Base-by-base conservation (phyloP, 805 yeast genomes). In the Saitoella complicata region DNA sequence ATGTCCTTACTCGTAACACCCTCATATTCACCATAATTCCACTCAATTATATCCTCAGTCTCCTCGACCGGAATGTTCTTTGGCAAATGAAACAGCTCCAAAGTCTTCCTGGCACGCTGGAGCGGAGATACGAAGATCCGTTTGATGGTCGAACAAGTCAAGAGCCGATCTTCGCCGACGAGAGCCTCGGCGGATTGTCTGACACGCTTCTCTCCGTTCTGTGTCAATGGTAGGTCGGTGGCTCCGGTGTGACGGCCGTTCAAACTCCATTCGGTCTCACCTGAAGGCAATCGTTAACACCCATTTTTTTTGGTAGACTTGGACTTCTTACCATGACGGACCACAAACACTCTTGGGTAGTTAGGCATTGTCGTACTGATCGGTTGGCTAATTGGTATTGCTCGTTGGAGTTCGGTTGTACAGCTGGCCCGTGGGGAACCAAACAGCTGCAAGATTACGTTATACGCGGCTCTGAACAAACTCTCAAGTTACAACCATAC, bases 11-110 rank as follows among this genome's bases (percentile, higher is more conserved):
- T 80, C 46, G 70, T 58, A 52, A 77, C 61, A 5, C 97, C 97
- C 67, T 88, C 97, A 60, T 88, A 88, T 57, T 83, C 91, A 53
- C 97, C 97, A 56, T 88, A 87, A 52, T 84, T 93, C 96, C 96
- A 87, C 63, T 87, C 97, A 54, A 91, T 72, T 41, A 86, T 63
- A 35, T 48, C 41, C 33, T 41, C 46, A 32, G 50, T 51, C 21
- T 51, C 39, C 43, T 58, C 60, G 8, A 43, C 44, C 30, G 53
- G 50, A 33, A 56, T 45, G 30, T 54, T 45, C 29, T 45, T 47
- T 6, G 48, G 11, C 11, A 33, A 33, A 33, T 33, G 11, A 21
- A 86, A 65, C 48, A 86, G 66, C 11, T 78, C 71, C 43, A 75
- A 73, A 0, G 97, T 87, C 51, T 76, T 76, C 44, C 69, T 67